A percentile compares a stretch with the other conserved stretches of the same genome.
These are phyloP conservation scores for Saprolegnia parasitica DNA, from an alignment of 352 stramenopile species.

Conservation along the genomic window DNA sequence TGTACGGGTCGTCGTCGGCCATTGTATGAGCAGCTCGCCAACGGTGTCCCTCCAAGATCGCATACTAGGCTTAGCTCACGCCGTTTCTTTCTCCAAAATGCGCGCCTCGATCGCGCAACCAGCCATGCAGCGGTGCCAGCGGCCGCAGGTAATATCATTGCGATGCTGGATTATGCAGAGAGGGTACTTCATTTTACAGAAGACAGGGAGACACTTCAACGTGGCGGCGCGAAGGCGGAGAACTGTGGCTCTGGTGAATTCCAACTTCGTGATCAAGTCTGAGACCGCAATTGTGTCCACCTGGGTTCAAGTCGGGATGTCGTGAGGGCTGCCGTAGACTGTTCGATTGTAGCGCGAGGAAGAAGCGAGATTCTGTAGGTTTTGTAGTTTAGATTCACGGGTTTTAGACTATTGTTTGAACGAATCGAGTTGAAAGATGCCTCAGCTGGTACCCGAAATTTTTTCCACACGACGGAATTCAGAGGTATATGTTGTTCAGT, in stretches of 20 bases:
- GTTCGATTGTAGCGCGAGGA: too few species aligned
- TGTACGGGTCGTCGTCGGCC: conserved; percentile 39
- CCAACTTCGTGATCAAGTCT: too few species aligned
- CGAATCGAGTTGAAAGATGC: neutral
- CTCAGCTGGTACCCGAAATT: conserved; percentile 31
- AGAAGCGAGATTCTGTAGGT: too few species aligned
- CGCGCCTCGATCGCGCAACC: neutral
- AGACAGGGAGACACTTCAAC: too few species aligned
- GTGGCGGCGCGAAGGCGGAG: too few species aligned
- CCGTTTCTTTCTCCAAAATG: too few species aligned
- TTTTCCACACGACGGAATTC: conserved; percentile 29
- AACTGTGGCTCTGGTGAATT: too few species aligned
- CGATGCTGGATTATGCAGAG: too few species aligned
- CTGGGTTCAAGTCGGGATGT: too few species aligned
- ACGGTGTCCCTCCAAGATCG: conserved; percentile 4
- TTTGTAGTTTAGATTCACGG: neutral
- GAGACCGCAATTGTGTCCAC: too few species aligned
- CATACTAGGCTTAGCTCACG: neutral
- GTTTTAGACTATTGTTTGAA: neutral
- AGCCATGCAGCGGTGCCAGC: neutral
- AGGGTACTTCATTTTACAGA: too few species aligned
- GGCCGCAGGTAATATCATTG: neutral
- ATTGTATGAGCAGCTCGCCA: neutral
- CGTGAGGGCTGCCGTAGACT: too few species aligned
- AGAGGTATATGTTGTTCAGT: conserved; percentile 31